phyloP scores from a whole-genome alignment of 306 rosid genomes.

The Canavalia gladiata region DNA sequence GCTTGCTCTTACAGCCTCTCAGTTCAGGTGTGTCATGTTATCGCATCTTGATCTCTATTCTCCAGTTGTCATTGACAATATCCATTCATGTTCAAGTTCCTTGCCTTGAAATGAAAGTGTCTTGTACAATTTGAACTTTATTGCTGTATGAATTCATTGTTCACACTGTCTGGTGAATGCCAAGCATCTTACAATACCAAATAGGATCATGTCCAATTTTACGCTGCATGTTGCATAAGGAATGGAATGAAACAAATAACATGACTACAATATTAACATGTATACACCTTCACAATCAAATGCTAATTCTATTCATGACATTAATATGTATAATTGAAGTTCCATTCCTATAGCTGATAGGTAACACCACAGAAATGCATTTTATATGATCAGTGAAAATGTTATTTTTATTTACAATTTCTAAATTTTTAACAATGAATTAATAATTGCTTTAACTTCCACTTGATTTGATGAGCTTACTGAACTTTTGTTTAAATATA shows the following conservation, averaged over 20 bases:
- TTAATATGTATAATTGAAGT: slow-evolving; percentile 10
- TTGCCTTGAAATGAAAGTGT: not conserved
- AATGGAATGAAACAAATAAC: slow-evolving; percentile 26
- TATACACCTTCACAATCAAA: not conserved
- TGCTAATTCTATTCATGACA: not conserved
- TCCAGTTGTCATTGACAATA: not conserved
- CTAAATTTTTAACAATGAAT: not conserved
- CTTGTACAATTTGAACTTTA: slow-evolving; percentile 31
- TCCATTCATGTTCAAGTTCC: not conserved
- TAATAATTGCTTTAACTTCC: not conserved
- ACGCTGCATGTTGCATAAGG: not conserved
- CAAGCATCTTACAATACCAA: not conserved
- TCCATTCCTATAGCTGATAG: not conserved
- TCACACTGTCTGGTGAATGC: slow-evolving; percentile 21
- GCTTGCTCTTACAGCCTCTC: slow-evolving; percentile 89
- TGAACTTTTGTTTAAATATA: slow-evolving; percentile 43
- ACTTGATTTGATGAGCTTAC: slow-evolving; percentile 33
- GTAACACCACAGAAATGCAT: not conserved
- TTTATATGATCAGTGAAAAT: slow-evolving; percentile 9
- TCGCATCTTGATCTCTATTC: slow-evolving; percentile 20
- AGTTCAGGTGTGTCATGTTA: slow-evolving; percentile 72
- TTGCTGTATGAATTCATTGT: not conserved
- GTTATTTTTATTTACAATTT: not conserved
- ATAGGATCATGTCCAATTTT: slow-evolving; percentile 11
- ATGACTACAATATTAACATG: not conserved